Conservation (phyloP, 2,329 filamentous ascomycete species). For the Truncatella angustata region DNA sequence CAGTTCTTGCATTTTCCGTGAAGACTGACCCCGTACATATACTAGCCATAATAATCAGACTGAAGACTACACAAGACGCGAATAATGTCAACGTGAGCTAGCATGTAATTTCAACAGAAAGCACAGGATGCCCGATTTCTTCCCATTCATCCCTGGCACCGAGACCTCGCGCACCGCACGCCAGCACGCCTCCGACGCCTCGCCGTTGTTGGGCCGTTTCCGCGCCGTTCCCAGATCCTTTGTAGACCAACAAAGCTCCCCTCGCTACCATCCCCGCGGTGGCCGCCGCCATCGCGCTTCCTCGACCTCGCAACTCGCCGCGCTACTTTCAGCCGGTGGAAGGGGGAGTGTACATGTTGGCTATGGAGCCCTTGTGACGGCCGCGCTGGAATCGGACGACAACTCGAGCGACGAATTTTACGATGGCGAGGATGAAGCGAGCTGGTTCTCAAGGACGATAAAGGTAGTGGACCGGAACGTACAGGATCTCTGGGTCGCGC, state of each 20-base stretch:
- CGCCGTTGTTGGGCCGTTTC: conserved; percentile 63
- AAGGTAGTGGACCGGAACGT: conserved; percentile 33
- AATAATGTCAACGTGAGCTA: neutral
- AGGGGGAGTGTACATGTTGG: conserved; percentile 55
- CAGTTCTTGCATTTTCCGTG: neutral
- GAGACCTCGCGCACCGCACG: conserved; percentile 50
- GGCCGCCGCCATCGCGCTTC: conserved; percentile 12
- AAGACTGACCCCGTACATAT: neutral
- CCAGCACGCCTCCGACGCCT: conserved; percentile 47
- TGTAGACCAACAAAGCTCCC: neutral
- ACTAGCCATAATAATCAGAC: too few relatives aligned
- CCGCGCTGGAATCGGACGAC: conserved; percentile 33
- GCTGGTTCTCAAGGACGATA: conserved; percentile 28
- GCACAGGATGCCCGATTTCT: conserved; percentile 59
- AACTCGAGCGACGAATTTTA: conserved; percentile 31
- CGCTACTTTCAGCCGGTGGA: conserved; percentile 34
- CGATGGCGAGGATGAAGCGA: conserved; percentile 19
- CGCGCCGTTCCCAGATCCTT: conserved; percentile 54
- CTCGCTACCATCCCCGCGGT: neutral
- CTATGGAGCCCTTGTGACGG: conserved; percentile 52
- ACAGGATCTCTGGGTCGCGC: conserved; percentile 59
- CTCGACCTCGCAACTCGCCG: conserved; percentile 31
- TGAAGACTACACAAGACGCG: neutral
- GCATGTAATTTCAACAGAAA: neutral
- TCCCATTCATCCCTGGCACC: conserved; percentile 64